Conservation (phyloP, 1,139 yeast species). For the Geotrichum australiense region DNA sequence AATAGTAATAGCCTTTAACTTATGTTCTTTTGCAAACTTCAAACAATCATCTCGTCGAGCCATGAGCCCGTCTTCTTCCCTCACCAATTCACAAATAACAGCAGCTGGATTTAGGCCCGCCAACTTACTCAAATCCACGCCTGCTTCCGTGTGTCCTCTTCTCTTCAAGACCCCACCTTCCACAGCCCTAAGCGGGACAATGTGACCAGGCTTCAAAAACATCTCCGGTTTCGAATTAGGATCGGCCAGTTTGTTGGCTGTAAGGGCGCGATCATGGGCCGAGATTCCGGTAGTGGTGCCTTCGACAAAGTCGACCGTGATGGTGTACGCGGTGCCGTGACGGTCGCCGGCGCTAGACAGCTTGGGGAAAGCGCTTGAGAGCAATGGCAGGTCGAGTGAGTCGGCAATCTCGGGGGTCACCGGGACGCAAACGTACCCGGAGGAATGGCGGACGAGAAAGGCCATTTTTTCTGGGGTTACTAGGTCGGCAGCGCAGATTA, state of each 20-base stretch:
- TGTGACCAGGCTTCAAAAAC: slow-evolving; percentile 87
- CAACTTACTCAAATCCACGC: slow-evolving; percentile 75
- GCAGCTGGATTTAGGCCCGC: slow-evolving; percentile 81
- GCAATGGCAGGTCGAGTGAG: slow-evolving; percentile 66
- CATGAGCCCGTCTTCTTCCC: slow-evolving; percentile 93
- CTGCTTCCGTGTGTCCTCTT: slow-evolving; percentile 98
- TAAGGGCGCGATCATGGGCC: slow-evolving; percentile 87
- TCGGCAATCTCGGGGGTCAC: slow-evolving; percentile 74
- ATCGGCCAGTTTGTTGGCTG: slow-evolving; percentile 66
- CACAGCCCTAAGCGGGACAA: slow-evolving; percentile 85
- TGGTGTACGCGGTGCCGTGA: slow-evolving; percentile 95
- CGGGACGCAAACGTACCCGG: slow-evolving; percentile 95
- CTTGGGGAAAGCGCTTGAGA: slow-evolving; percentile 43
- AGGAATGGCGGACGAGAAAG: slow-evolving; percentile 72
- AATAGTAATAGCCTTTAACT: slow-evolving; percentile 71
- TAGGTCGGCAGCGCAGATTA: slow-evolving; percentile 82
- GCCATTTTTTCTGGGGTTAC: slow-evolving; percentile 88
- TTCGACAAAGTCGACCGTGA: slow-evolving; percentile 69
- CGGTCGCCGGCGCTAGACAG: slow-evolving; percentile 44
- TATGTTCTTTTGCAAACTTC: slow-evolving; percentile 55
- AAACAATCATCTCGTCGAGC: slow-evolving; percentile 86
- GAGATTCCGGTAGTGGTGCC: slow-evolving; percentile 98
- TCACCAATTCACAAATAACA: slow-evolving; percentile 88
- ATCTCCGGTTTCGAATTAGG: slow-evolving; percentile 50
- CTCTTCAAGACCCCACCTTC: slow-evolving; percentile 76